Conservation (phyloP, 73 alveolate species). For the Tetrahymena malaccensis region DNA sequence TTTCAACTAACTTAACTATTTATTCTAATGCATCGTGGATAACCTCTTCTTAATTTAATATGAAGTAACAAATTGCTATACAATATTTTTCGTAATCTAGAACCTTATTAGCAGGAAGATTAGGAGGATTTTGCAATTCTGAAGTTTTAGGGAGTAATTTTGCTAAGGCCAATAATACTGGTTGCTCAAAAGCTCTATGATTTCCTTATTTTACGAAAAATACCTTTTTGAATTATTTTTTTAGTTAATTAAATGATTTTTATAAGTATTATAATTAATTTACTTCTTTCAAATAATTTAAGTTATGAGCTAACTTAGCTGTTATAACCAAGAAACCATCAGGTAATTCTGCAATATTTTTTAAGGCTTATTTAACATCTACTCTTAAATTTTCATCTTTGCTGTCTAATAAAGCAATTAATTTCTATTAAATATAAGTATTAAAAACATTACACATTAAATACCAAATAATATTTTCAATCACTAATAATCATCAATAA, state of each 20-base stretch:
- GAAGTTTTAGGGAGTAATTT: not conserved
- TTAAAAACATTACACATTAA: not conserved
- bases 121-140: not conserved
- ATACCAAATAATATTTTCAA: not conserved
- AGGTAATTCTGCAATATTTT: slow-evolving; percentile 38
- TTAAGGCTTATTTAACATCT: slow-evolving; percentile 33
- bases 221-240: not conserved
- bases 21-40: not conserved
- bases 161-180: not conserved
- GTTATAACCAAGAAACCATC: slow-evolving; percentile 37
- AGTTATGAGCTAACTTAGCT: not conserved
- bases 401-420: slow-evolving; percentile 10
- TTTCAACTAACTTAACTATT: not conserved
- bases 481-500: no score
- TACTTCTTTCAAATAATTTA: slow-evolving; percentile 6
- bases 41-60: not conserved
- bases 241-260: not conserved
- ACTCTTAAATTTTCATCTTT: slow-evolving; percentile 5
- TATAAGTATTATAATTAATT: not conserved
- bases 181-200: not conserved
- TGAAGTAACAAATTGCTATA: not conserved
- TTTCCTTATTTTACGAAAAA: not conserved
- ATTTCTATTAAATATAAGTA: not conserved
- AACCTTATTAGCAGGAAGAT: not conserved
- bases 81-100: not conserved